A percentile compares a stretch with the other conserved stretches of the same genome.
Conservation (phyloP, 139 green algal genomes). For the Tetraselmis chui region DNA sequence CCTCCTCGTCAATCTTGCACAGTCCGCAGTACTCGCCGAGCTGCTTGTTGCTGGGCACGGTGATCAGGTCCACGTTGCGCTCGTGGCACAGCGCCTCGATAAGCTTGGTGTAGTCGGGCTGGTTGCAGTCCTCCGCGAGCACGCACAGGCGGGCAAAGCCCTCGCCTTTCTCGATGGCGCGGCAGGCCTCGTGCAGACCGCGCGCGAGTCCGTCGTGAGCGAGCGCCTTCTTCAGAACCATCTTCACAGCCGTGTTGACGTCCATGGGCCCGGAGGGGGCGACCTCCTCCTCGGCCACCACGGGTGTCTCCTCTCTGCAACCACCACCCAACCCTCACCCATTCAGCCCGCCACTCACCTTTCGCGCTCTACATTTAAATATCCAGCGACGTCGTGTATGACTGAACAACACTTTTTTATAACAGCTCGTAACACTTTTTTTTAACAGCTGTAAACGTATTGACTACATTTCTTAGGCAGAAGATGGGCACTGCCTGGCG, state of each 20-base stretch:
- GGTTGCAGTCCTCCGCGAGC: conserved; percentile 97
- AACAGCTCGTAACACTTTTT: not conserved
- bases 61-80: conserved; percentile 93
- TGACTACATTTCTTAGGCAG: too few relatives aligned
- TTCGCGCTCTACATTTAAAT: too few relatives aligned
- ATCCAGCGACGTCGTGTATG: too few relatives aligned
- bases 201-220: conserved; percentile 91
- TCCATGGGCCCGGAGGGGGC: conserved; percentile 91
- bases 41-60: conserved; percentile 59
- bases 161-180: conserved; percentile 57
- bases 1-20: conserved; percentile 98
- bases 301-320: conserved; percentile 50
- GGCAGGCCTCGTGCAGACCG: conserved; percentile 85
- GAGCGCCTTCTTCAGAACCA: conserved; percentile 97
- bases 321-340: too few relatives aligned
- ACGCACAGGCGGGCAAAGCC: conserved; percentile 88
- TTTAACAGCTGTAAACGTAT: not conserved
- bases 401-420: too few relatives aligned
- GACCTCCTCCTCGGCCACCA: conserved; percentile 39
- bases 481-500: too few relatives aligned
- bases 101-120: conserved; percentile 99
- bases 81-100: conserved; percentile 97
- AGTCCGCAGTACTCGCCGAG: conserved; percentile 61
- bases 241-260: conserved; percentile 87
- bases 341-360: too few relatives aligned